Percentiles rank a stretch among this genome's conserved stretches.
Conservation (phyloP, 805 yeast genomes). For the Peterozyma xylosa region DNA sequence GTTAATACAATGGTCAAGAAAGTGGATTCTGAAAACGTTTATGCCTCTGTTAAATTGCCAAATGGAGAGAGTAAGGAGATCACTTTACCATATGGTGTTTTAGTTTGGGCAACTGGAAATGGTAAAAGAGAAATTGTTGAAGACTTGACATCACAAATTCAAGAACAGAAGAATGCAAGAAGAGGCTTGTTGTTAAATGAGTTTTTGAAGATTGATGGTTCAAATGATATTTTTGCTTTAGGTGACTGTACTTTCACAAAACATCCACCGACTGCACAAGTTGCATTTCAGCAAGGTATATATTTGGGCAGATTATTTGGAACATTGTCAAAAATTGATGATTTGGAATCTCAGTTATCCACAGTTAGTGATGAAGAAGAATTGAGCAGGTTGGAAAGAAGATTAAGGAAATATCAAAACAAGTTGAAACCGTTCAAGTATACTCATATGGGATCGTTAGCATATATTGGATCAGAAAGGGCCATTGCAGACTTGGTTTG, state of each 20-base stretch:
- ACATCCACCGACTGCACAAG: conserved; percentile 95
- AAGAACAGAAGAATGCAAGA: conserved; percentile 76
- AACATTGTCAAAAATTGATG: conserved; percentile 55
- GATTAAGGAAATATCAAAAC: conserved; percentile 31
- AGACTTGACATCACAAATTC: conserved; percentile 58
- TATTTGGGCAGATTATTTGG: conserved; percentile 70
- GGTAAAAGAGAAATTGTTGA: conserved; percentile 74
- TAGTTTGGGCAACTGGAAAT: conserved; percentile 98
- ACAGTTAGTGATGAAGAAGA: conserved; percentile 29
- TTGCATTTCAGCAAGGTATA: conserved; percentile 89
- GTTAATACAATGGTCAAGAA: conserved; percentile 85
- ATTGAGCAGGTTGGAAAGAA: conserved; percentile 36
- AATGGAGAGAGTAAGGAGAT: conserved; percentile 56
- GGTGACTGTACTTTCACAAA: conserved; percentile 95
- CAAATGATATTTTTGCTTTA: conserved; percentile 72
- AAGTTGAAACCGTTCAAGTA: conserved; percentile 61
- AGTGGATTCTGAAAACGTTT: conserved; percentile 65
- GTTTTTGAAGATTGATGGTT: conserved; percentile 74
- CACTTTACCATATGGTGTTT: conserved; percentile 78
- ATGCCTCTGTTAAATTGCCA: conserved; percentile 59
- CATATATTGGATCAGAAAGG: conserved; percentile 87
- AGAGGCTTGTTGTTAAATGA: conserved; percentile 88
- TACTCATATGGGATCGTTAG: conserved; percentile 87
- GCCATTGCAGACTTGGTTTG: conserved; percentile 89
- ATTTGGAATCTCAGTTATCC: conserved; percentile 35